Evolutionary conservation across 2,329 filamentous ascomycete genomes (phyloP).

Genomic region (Monosporascus sp.): DNA sequence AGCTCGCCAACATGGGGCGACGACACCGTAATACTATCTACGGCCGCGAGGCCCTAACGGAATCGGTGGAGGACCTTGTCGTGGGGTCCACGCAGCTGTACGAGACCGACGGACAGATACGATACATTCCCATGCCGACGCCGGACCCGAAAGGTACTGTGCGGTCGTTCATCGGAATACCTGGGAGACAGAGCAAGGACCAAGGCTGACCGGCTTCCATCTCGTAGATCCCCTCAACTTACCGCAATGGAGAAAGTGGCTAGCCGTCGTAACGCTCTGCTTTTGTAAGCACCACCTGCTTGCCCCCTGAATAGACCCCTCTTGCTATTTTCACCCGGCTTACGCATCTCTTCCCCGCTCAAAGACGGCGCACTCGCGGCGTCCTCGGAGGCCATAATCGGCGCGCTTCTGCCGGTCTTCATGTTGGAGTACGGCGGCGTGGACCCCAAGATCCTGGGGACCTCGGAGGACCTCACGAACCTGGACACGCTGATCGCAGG

Average conservation of each 20-base stretch:
- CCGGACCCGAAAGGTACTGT: conserved; percentile 24
- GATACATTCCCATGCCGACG: conserved; percentile 11
- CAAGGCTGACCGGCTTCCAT: conserved; percentile 1
- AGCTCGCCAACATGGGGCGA: background rate
- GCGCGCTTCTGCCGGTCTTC: conserved; percentile 27
- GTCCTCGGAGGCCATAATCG: conserved; percentile 23
- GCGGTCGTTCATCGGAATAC: too few species aligned
- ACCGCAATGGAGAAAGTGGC: conserved; percentile 26
- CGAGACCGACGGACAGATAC: background rate
- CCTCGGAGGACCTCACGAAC: conserved; percentile 19
- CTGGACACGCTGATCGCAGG: conserved; percentile 21
- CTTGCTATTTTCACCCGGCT: too few species aligned
- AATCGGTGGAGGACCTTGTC: background rate
- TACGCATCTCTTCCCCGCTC: background rate
- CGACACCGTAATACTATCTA: background rate
- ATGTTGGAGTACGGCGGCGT: conserved; percentile 29
- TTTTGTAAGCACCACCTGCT: conserved; percentile 20
- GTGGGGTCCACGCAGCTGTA: background rate
- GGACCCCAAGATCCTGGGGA: conserved; percentile 12
- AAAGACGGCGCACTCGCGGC: conserved; percentile 23
- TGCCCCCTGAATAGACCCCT: background rate
- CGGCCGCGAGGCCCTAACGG: background rate
- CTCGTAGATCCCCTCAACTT: conserved; percentile 26
- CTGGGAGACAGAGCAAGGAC: too few species aligned
- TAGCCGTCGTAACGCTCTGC: conserved; percentile 21